Conservation (phyloP, 129 eudicot genomes). For the Lonicera japonica region DNA sequence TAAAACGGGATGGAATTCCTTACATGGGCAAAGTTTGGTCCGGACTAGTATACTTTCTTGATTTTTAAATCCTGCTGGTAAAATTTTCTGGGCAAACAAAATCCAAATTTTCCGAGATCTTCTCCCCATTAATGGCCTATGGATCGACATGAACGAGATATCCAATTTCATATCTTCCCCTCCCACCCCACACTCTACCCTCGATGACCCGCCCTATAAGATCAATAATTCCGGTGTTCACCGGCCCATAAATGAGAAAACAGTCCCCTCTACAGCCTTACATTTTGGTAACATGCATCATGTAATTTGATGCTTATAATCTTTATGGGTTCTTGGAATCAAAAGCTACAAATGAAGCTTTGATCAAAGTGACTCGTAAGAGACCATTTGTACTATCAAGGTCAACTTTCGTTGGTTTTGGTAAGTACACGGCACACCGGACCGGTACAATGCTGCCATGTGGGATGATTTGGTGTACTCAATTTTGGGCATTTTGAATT, state of each 20-base stretch:
- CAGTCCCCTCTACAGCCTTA: constrained; percentile 63
- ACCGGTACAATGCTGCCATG: constrained; percentile 85
- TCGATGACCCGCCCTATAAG: constrained; percentile 83
- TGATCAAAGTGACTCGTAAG: constrained; percentile 40
- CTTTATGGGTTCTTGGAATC: constrained; percentile 75
- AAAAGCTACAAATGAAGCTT: constrained; percentile 46
- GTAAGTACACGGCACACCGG: constrained; percentile 82
- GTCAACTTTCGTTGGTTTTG: constrained; percentile 86
- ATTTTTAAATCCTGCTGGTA: constrained; percentile 63
- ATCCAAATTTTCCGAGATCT: constrained; percentile 43
- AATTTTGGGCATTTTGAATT: constrained; percentile 64
- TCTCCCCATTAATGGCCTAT: constrained; percentile 69
- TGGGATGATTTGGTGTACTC: constrained; percentile 85
- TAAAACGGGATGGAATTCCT: constrained; percentile 63
- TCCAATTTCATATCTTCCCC: constrained; percentile 71
- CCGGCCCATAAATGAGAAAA: constrained; percentile 39
- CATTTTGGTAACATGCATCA: constrained; percentile 54
- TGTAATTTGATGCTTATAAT: constrained; percentile 72
- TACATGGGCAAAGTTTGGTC: constrained; percentile 86
- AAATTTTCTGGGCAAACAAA: constrained; percentile 59
- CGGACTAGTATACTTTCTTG: constrained; percentile 69
- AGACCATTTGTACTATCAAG: constrained; percentile 70
- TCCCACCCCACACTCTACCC: constrained; percentile 43
- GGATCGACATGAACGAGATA: constrained; percentile 93
- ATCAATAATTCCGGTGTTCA: constrained; percentile 57